Base-by-base conservation (phyloP, 257 asterid species). In the Nyctanthes arbortristis region DNA sequence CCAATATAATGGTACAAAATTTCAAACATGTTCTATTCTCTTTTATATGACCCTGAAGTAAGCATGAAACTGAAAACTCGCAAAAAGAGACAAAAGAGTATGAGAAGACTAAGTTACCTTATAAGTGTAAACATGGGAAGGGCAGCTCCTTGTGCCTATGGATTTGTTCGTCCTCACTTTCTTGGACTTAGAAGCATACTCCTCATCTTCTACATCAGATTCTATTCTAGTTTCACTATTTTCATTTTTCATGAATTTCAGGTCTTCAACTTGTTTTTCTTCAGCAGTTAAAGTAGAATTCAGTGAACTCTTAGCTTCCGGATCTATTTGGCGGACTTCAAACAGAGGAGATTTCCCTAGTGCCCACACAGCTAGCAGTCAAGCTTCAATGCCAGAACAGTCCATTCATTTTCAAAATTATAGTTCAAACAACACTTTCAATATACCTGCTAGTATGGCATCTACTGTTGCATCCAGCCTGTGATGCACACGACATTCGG, bases 391-490 rank as follows among this genome's bases (percentile, higher is more conserved):
- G 29, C 63, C 72, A 20, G 27, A 35, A 65, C 18, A 58, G 2
- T 29, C 11, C 36, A 61, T 22, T 72, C 2, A 62, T 59, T 22
- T 70, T 31, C 7, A 36, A 61, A 63, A 25, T 25, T 35, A 31
- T 14, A 61, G 33, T 7, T 4, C 10, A 29, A 30, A 52, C 20
- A 34, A 70, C 55, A 73, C 16, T 31, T 20, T 27, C 22, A 66
- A 61, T 39, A 8, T 79, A 93, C 99, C 97, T 58, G 96, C 97
- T 39, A 93, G 83, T 62, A 87, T 66, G 71, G 97, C 89, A 89
- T 91, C 99, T 14, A 93, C 99, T 1, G 97, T 89, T 40, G 87
- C 84, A 71, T 93, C 99, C 54, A 93, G 84, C 75, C 96, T 84
- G 72, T 91, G 96, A 82, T 93, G 96, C 63, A 93, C 96, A 55